phyloP scores from a whole-genome alignment of 2,329 filamentous ascomycete species.

The Neofusicoccum sp. region DNA sequence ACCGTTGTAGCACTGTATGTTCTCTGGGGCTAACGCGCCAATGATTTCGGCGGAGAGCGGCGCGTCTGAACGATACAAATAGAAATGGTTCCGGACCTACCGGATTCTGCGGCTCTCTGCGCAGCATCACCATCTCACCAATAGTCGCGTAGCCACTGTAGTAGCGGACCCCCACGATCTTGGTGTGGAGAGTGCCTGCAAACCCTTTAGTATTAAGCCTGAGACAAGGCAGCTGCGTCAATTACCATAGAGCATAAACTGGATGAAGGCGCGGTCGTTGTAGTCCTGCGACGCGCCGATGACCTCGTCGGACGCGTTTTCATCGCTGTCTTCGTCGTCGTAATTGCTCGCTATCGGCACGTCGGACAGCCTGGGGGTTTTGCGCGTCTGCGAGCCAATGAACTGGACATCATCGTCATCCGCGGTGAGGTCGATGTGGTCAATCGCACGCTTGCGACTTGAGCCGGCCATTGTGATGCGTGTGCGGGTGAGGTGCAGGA shows the following conservation, averaged over 20 bases:
- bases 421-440: slow-evolving; percentile 46
- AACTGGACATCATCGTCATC: slow-evolving; percentile 33
- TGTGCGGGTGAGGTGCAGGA: background rate
- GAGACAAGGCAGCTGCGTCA: no score
- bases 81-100: background rate
- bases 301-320: background rate
- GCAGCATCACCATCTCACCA: slow-evolving; percentile 39
- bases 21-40: no score
- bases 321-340: background rate
- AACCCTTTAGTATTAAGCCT: background rate
- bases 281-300: slow-evolving; percentile 13
- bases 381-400: slow-evolving; percentile 10
- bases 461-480: slow-evolving; percentile 27
- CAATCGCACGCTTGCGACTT: slow-evolving; percentile 37
- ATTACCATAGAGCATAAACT: slow-evolving; percentile 19
- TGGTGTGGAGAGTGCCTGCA: slow-evolving; percentile 46
- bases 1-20: background rate
- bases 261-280: slow-evolving; percentile 17
- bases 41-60: no score
- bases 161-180: slow-evolving; percentile 60
- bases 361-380: slow-evolving; percentile 5
- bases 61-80: no score
- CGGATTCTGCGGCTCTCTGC: slow-evolving; percentile 67
- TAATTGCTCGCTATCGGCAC: background rate
- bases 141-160: slow-evolving; percentile 40